phyloP scores from a whole-genome alignment of 768 basidiomycete species.

The Agaricus bisporus region DNA sequence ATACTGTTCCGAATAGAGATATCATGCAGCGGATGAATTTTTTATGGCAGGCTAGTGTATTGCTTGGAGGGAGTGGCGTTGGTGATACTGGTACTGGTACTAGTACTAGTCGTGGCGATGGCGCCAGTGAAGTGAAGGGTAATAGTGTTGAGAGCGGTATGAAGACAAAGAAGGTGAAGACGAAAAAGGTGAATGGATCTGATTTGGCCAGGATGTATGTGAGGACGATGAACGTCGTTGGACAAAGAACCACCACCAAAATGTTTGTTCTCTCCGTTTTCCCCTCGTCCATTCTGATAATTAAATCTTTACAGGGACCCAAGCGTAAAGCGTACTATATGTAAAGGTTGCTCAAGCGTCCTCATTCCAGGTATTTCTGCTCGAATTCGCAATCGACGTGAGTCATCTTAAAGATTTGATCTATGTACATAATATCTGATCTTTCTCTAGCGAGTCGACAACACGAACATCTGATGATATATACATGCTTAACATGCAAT shows the following conservation, averaged over 20 bases:
- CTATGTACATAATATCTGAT: background rate
- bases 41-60: constrained; percentile 75
- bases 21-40: constrained; percentile 82
- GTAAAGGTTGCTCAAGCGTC: constrained; percentile 58
- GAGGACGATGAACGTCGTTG: constrained; percentile 60
- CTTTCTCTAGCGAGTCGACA: constrained; percentile 23
- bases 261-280: constrained; percentile 43
- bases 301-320: constrained; percentile 54
- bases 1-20: constrained; percentile 60
- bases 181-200: background rate
- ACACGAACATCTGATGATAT: constrained; percentile 51
- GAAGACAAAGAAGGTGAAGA: background rate
- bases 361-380: constrained; percentile 67
- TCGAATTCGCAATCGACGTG: constrained; percentile 60
- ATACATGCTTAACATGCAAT: constrained; percentile 57
- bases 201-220: constrained; percentile 66
- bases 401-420: constrained; percentile 13
- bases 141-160: background rate
- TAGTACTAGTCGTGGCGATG: no score
- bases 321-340: constrained; percentile 74
- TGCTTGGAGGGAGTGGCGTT: constrained; percentile 37
- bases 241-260: constrained; percentile 70
- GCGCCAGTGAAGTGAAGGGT: background rate
- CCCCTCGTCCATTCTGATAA: constrained; percentile 1
- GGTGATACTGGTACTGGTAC: background rate